phyloP scores from a whole-genome alignment of 257 asterid genomes.

The Buddleja alternifolia region DNA sequence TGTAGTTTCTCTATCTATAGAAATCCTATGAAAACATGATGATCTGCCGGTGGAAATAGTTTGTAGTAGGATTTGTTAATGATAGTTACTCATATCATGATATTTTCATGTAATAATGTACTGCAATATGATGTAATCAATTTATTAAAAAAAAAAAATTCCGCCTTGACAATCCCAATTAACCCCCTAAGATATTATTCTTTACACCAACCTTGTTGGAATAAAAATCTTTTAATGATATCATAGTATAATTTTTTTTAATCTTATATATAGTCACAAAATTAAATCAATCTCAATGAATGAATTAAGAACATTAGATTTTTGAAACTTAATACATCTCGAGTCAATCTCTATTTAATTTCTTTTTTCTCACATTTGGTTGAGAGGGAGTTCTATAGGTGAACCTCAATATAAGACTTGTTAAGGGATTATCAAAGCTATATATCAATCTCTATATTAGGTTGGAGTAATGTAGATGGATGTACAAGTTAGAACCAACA shows the following conservation, averaged over 20 bases:
- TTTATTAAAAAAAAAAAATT: too few species aligned
- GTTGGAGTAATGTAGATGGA: constrained; percentile 17
- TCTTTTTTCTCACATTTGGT: background rate
- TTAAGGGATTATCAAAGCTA: too few species aligned
- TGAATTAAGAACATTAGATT: background rate
- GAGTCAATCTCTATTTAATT: constrained; percentile 1
- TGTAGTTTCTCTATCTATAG: too few species aligned
- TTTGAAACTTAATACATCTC: background rate
- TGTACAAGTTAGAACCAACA: constrained; percentile 23
- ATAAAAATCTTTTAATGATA: background rate
- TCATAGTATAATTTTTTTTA: background rate
- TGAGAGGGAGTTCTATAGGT: background rate
- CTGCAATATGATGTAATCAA: too few species aligned
- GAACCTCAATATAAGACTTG: constrained; percentile 2
- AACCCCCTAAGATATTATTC: constrained; percentile 8
- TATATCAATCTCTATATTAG: too few species aligned
- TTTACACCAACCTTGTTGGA: background rate
- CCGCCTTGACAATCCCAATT: constrained; percentile 24
- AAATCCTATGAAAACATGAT: too few species aligned
- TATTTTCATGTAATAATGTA: too few species aligned
- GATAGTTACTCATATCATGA: too few species aligned
- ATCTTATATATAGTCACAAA: background rate
- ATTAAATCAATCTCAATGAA: constrained; percentile 7
- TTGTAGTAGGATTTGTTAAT: too few species aligned
- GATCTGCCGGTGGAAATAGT: too few species aligned